A percentile compares a stretch with the other conserved stretches of the same genome.
Evolutionary conservation across 352 stramenopile species (phyloP).

Genomic region (Blastocystis sp.): DNA sequence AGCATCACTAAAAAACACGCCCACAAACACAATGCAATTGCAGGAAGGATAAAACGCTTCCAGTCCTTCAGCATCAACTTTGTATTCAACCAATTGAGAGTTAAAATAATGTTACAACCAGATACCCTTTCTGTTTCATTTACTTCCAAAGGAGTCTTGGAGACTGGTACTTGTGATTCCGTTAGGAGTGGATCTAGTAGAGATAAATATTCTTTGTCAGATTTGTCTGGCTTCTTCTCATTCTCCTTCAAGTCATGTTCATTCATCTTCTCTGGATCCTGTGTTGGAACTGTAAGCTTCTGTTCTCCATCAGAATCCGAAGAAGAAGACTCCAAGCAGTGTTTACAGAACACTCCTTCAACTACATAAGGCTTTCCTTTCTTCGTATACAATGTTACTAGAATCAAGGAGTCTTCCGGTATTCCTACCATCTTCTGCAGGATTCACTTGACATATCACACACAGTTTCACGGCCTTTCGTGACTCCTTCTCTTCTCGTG

Average conservation of each 20-base stretch:
- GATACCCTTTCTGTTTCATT: background rate
- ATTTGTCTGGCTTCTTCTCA: background rate
- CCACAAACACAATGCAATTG: background rate
- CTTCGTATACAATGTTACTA: constrained; percentile 38
- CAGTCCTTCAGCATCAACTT: background rate
- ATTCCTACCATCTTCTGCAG: background rate
- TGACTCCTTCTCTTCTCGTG: constrained; percentile 3
- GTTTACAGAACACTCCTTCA: constrained; percentile 1
- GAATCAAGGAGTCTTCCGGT: background rate
- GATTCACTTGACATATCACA: constrained; percentile 4
- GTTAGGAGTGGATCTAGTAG: background rate
- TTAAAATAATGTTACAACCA: background rate
- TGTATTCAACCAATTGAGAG: background rate
- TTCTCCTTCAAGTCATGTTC: background rate
- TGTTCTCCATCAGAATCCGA: background rate
- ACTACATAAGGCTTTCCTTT: constrained; percentile 3
- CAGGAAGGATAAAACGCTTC: background rate
- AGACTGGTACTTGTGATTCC: background rate
- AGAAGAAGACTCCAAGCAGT: background rate
- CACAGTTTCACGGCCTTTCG: constrained; percentile 11
- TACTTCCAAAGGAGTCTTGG: background rate
- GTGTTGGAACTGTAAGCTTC: background rate
- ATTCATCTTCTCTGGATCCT: background rate
- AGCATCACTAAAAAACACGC: background rate
- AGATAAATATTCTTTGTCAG: background rate